Conservation (phyloP, 1,284 basidiomycete genomes). For the Apiotrichum laibachii region DNA sequence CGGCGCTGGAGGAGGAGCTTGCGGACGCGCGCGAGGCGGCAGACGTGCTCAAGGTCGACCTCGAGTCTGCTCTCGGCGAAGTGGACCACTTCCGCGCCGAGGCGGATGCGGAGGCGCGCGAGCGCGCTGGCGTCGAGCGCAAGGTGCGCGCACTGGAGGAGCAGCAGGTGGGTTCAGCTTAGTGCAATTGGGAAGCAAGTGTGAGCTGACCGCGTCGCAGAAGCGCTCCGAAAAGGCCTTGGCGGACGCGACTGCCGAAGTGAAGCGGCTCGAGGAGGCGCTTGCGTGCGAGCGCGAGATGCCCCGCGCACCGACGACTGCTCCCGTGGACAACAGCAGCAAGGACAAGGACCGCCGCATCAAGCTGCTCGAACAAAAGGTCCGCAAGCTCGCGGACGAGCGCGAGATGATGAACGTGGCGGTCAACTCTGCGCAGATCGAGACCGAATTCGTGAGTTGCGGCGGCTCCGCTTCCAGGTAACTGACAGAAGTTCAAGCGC, state of each 20-base stretch:
- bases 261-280: background rate
- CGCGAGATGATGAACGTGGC: constrained; percentile 5
- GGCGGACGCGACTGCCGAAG: background rate
- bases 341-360: constrained; percentile 5
- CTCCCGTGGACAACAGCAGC: background rate
- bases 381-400: constrained; percentile 6
- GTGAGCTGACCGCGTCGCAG: background rate
- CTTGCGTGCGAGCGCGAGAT: too few relatives aligned
- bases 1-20: background rate
- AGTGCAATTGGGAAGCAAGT: background rate
- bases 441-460: constrained; percentile 1
- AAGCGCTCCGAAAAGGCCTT: background rate
- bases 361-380: constrained; percentile 3
- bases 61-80: background rate
- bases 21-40: background rate
- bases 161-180: background rate
- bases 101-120: background rate
- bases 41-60: background rate
- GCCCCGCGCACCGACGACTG: background rate
- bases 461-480: background rate
- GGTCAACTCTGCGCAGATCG: constrained; percentile 4
- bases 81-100: background rate
- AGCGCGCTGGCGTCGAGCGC: background rate
- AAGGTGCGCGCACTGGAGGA: background rate
- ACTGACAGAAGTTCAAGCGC: background rate